Conservation (phyloP, 2,329 filamentous ascomycete genomes). For the Penicillium nordicum region DNA sequence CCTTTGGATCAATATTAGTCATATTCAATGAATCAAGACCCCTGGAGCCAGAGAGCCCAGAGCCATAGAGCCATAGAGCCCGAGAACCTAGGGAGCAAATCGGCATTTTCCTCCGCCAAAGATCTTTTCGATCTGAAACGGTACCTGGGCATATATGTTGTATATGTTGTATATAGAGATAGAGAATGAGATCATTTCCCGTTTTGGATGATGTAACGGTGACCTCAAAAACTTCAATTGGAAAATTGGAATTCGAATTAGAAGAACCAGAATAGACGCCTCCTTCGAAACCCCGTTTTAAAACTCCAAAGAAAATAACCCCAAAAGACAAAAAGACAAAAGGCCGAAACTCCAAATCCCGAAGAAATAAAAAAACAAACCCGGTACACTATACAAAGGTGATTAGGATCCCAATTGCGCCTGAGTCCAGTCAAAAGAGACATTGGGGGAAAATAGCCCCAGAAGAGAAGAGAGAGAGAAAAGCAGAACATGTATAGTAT, state of each 20-base stretch:
- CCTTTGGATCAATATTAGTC: constrained; percentile 3
- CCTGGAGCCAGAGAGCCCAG: not conserved
- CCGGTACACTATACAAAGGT: constrained; percentile 21
- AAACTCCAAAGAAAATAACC: not conserved
- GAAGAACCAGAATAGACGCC: constrained; percentile 1
- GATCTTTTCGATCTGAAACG: constrained; percentile 1
- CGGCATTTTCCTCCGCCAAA: constrained; percentile 13
- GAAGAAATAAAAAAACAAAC: not conserved
- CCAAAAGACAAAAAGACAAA: not conserved
- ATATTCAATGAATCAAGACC: too few species aligned
- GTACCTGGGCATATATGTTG: not conserved
- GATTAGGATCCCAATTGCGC: constrained; percentile 17
- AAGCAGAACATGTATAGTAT: constrained; percentile 30
- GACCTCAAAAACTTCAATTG: constrained; percentile 2
- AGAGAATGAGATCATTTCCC: constrained; percentile 1
- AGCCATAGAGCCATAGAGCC: too few species aligned
- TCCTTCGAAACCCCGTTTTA: constrained; percentile 17
- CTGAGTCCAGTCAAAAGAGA: constrained; percentile 9
- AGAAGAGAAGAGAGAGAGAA: constrained; percentile 11
- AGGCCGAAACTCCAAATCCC: constrained; percentile 15
- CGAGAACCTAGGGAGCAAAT: not conserved
- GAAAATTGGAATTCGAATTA: not conserved
- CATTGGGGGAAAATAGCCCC: constrained; percentile 16
- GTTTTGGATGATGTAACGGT: constrained; percentile 1
- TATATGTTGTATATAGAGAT: not conserved